These are phyloP conservation scores for Cytospora paraplurivora DNA, from an alignment of 2,329 filamentous ascomycete species.

Conservation along the genomic window DNA sequence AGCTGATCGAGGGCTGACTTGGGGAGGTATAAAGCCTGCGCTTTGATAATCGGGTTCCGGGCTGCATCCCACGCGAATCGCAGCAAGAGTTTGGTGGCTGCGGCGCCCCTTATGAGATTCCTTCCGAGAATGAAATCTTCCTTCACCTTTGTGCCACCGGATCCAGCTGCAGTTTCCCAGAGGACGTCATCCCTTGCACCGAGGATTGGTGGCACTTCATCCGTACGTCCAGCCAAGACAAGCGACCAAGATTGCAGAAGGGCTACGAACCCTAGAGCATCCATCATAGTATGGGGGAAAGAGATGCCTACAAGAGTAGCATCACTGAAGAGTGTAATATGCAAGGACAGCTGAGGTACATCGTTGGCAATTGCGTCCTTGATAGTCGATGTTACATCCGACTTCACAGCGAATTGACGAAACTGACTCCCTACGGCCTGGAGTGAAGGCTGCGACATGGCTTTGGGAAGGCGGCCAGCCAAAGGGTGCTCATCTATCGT, in stretches of 20 bases:
- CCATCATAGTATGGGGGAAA: constrained; percentile 50
- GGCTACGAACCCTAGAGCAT: constrained; percentile 45
- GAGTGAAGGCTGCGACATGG: constrained; percentile 35
- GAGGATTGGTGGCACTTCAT: constrained; percentile 41
- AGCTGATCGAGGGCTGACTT: constrained; percentile 35
- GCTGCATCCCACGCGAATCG: constrained; percentile 38
- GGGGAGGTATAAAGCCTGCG: constrained; percentile 43
- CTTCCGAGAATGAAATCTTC: neutral
- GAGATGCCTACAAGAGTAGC: constrained; percentile 49
- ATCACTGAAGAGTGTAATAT: constrained; percentile 50
- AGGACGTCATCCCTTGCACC: constrained; percentile 42
- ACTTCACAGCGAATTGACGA: constrained; percentile 31
- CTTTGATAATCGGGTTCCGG: constrained; percentile 37
- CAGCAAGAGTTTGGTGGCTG: constrained; percentile 37
- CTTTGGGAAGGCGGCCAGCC: constrained; percentile 9
- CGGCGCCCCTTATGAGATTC: constrained; percentile 18
- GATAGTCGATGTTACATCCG: constrained; percentile 35
- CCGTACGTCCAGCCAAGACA: constrained; percentile 44
- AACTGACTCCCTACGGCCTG: constrained; percentile 34
- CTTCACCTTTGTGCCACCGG: constrained; percentile 10
- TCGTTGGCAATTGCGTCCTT: constrained; percentile 45
- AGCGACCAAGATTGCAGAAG: constrained; percentile 49
- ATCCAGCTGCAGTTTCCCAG: constrained; percentile 27
- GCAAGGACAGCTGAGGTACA: constrained; percentile 47
- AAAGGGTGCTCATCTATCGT: constrained; percentile 44